Evolutionary conservation across 2,329 filamentous ascomycete genomes (phyloP), one percentile per base, ranked within the genome.

Genomic region (Fonsecaea monophora): DNA sequence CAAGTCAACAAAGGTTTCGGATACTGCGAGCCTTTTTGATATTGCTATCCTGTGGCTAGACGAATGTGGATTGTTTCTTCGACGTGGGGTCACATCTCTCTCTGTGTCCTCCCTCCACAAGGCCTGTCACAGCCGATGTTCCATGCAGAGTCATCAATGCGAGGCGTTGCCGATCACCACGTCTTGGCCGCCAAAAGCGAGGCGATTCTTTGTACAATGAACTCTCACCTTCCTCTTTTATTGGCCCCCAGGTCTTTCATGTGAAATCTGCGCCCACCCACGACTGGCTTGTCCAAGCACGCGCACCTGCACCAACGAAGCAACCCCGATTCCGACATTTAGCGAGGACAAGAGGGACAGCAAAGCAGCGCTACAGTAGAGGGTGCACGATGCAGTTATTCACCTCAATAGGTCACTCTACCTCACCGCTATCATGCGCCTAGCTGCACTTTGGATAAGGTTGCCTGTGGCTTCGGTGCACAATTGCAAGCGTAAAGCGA

Each of bases 51-150:
- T 53, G 48, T 48, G 35, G 21, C 21, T 61, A 35, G 59, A 61
- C 59, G 40, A 34, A 54, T 61, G 34, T 38, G 59, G 59, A 53
- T 40, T 50, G 13, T 40, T 40, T 48, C 30, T 53, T 12, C 21
- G 48, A 42, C 59, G 59, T 61, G 59, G 59, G 59, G 38, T 34
- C 18, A 30, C 45, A 50, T 50, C 45, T 50, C 21, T 7, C 18
- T 50, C 18, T 7, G 7, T 50, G 18, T 21, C 45, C 13, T 10
- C 18, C 45, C 25, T 50, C 45, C 18, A 25, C 45, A 30, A 21
- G 45, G 30, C 30, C 10, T 25, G 25, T 25, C 45, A 15, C 30
- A 40, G 59, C 59, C 45, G 34, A 61, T 50, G 21, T 50, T 50
- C 45, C 45, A 50, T 50, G 45, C 45, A 50, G 45, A 50, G 45